phyloP scores from a whole-genome alignment of 768 basidiomycete species.

The Leucocoprinus sp. region DNA sequence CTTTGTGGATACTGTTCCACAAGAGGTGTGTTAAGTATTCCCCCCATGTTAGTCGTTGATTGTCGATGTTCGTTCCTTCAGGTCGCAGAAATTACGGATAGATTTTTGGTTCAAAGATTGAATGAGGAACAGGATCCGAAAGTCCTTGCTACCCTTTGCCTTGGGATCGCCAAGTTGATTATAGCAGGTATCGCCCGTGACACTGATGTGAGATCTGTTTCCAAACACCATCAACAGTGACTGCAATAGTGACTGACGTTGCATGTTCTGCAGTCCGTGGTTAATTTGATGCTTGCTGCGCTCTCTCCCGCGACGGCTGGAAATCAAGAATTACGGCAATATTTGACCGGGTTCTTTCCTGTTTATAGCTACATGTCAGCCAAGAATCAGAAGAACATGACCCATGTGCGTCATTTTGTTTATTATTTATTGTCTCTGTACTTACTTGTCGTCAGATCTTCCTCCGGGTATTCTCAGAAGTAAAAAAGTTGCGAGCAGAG shows the following conservation, averaged over 20 bases:
- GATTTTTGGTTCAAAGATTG: slow-evolving; percentile 37
- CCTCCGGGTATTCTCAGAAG: slow-evolving; percentile 57
- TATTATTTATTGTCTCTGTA: neutral
- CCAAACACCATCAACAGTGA: too few species aligned
- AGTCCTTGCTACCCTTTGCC: slow-evolving; percentile 69
- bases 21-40: slow-evolving; percentile 21
- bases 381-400: slow-evolving; percentile 65
- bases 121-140: slow-evolving; percentile 67
- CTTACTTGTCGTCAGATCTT: slow-evolving; percentile 45
- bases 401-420: slow-evolving; percentile 27
- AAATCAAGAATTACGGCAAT: slow-evolving; percentile 85
- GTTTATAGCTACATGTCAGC: slow-evolving; percentile 86
- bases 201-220: slow-evolving; percentile 41
- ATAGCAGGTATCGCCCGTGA: slow-evolving; percentile 80
- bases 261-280: slow-evolving; percentile 25
- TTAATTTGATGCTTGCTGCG: slow-evolving; percentile 49
- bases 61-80: slow-evolving; percentile 10
- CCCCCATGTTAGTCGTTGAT: neutral
- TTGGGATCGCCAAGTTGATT: slow-evolving; percentile 86
- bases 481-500: slow-evolving; percentile 49
- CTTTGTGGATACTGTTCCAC: slow-evolving; percentile 42
- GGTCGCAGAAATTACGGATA: slow-evolving; percentile 31
- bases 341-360: slow-evolving; percentile 94
- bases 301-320: slow-evolving; percentile 78
- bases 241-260: neutral